Percentiles rank a stretch among this genome's conserved stretches.
These are phyloP conservation scores for Didymella glomerata DNA, from an alignment of 2,329 filamentous ascomycete species.

Conservation along the genomic window DNA sequence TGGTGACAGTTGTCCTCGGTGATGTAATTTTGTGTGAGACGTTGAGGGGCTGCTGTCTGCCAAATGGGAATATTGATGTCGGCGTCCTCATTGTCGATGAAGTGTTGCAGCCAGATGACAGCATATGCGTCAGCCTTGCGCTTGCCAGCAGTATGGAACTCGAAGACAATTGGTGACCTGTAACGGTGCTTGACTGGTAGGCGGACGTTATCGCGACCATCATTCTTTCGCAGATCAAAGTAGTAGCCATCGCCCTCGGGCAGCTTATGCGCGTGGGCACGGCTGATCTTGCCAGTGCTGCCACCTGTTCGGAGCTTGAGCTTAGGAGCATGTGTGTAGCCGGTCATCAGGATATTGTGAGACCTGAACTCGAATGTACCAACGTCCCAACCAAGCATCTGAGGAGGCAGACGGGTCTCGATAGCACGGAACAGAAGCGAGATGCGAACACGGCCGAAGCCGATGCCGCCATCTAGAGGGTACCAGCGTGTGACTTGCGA, in stretches of 20 bases:
- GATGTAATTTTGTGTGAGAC: conserved; percentile 91
- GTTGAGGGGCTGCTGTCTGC: conserved; percentile 76
- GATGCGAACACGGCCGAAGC: conserved; percentile 88
- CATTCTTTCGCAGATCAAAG: conserved; percentile 64
- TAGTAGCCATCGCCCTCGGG: conserved; percentile 67
- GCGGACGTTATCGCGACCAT: conserved; percentile 66
- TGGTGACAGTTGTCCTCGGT: conserved; percentile 76
- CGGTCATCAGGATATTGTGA: conserved; percentile 70
- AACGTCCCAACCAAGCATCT: conserved; percentile 91
- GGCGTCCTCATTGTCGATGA: conserved; percentile 79
- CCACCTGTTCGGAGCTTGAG: conserved; percentile 85
- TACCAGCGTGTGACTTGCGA: conserved; percentile 94
- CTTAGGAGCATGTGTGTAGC: conserved; percentile 70
- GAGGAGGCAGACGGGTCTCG: conserved; percentile 82
- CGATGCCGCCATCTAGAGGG: conserved; percentile 90
- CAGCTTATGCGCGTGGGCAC: conserved; percentile 67
- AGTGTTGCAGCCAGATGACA: conserved; percentile 83
- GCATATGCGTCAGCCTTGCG: conserved; percentile 78
- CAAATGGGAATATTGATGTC: conserved; percentile 91
- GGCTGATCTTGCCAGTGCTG: conserved; percentile 74
- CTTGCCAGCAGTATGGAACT: conserved; percentile 76
- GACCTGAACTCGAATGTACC: conserved; percentile 91
- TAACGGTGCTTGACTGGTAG: conserved; percentile 92
- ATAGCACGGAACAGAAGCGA: conserved; percentile 90
- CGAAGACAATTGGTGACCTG: conserved; percentile 86